These are phyloP conservation scores for Trichoderma oligosporum DNA, from an alignment of 2,329 filamentous ascomycete genomes.

Conservation along the genomic window DNA sequence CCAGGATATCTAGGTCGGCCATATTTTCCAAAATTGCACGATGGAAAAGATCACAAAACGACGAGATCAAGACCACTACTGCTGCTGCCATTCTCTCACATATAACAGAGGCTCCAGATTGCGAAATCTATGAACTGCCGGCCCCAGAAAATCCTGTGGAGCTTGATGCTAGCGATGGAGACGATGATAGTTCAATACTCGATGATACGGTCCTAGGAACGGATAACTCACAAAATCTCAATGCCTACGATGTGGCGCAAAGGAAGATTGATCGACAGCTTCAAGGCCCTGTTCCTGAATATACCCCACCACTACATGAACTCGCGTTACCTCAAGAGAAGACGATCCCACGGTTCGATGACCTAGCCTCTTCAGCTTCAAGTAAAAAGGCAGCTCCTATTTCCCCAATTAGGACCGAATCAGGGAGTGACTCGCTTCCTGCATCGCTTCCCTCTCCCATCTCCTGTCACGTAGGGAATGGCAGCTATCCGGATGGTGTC, in stretches of 20 bases:
- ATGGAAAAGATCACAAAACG: conserved; percentile 33
- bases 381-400: conserved; percentile 18
- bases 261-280: conserved; percentile 51
- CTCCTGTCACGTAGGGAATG: conserved; percentile 45
- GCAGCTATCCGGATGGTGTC: conserved; percentile 35
- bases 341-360: neutral
- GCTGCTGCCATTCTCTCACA: conserved; percentile 29
- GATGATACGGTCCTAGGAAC: conserved; percentile 41
- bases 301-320: conserved; percentile 40
- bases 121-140: conserved; percentile 52
- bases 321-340: conserved; percentile 31
- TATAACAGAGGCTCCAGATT: conserved; percentile 35
- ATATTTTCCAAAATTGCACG: conserved; percentile 43
- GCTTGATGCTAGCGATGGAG: conserved; percentile 40
- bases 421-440: conserved; percentile 24
- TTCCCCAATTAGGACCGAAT: conserved; percentile 23
- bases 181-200: conserved; percentile 36
- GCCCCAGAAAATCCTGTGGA: conserved; percentile 46
- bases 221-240: conserved; percentile 39
- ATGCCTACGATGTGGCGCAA: conserved; percentile 49
- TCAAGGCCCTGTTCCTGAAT: conserved; percentile 48
- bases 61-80: conserved; percentile 22
- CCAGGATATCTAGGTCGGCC: conserved; percentile 26
- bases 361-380: conserved; percentile 1
- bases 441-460: conserved; percentile 47